Percentiles rank a stretch among this genome's conserved stretches.
Conservation (phyloP, 352 stramenopile genomes). For the Phytophthora ramorum region DNA sequence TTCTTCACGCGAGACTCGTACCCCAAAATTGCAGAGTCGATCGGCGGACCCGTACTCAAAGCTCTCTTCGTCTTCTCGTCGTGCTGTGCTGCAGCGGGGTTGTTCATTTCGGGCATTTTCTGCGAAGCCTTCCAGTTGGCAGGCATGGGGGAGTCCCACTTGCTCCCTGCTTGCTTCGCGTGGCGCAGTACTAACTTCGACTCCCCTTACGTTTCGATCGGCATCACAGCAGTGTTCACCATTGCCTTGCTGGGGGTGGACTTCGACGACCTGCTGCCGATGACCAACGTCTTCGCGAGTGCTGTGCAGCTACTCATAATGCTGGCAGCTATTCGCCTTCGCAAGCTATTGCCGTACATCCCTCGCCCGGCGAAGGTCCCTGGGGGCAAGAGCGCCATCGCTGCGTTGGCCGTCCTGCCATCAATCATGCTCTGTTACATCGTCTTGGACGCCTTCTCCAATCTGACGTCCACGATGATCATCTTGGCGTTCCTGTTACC, state of each 20-base stretch:
- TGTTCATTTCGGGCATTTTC: conserved; percentile 93
- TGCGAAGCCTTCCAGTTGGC: conserved; percentile 89
- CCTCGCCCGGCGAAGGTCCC: conserved; percentile 54
- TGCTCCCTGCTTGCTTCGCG: conserved; percentile 82
- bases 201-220: conserved; percentile 50
- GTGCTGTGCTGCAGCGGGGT: conserved; percentile 81
- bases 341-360: conserved; percentile 68
- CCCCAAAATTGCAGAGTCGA: conserved; percentile 79
- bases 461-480: conserved; percentile 34
- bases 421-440: conserved; percentile 42
- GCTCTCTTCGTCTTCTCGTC: conserved; percentile 83
- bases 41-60: conserved; percentile 84
- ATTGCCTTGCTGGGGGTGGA: conserved; percentile 45
- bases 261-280: conserved; percentile 75
- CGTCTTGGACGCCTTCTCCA: conserved; percentile 38
- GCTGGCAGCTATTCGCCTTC: conserved; percentile 87
- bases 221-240: conserved; percentile 42
- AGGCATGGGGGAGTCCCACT: conserved; percentile 76
- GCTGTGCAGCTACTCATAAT: conserved; percentile 90
- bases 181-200: conserved; percentile 49
- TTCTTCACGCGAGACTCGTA: conserved; percentile 92
- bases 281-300: conserved; percentile 92
- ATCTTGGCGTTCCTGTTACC: conserved; percentile 50
- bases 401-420: conserved; percentile 28
- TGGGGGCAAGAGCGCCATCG: conserved; percentile 32